These are phyloP conservation scores for Stropharia rugosoannulata DNA, from an alignment of 768 basidiomycete genomes.

Conservation along the genomic window DNA sequence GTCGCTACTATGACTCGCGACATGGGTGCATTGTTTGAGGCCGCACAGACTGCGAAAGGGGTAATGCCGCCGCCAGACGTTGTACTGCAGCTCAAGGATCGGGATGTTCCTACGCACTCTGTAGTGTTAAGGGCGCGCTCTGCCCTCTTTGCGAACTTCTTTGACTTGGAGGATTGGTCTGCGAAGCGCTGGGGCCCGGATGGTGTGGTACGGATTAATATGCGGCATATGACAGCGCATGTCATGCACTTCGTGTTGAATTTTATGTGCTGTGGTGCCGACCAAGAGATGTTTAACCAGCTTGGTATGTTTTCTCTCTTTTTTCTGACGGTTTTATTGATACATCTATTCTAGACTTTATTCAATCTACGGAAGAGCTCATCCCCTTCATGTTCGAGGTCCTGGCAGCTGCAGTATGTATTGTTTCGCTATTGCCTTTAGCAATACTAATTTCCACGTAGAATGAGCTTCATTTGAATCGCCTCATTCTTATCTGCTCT, in stretches of 20 bases:
- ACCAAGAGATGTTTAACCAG: constrained; percentile 66
- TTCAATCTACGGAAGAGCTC: constrained; percentile 66
- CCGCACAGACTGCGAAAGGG: constrained; percentile 23
- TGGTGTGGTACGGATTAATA: constrained; percentile 61
- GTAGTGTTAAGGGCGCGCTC: constrained; percentile 79
- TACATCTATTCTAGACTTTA: constrained; percentile 47
- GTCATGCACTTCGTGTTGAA: constrained; percentile 74
- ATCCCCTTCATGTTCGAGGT: constrained; percentile 88
- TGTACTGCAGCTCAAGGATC: constrained; percentile 67
- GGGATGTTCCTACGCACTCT: constrained; percentile 67
- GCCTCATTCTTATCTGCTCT: constrained; percentile 83
- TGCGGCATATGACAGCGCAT: constrained; percentile 72
- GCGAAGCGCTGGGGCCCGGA: constrained; percentile 47
- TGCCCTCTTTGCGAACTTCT: constrained; percentile 81
- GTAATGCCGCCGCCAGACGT: constrained; percentile 58
- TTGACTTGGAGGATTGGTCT: constrained; percentile 84
- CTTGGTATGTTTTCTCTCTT: constrained; percentile 47
- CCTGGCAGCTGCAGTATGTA: constrained; percentile 75
- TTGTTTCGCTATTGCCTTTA: background rate
- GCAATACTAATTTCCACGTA: constrained; percentile 24
- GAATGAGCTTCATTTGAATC: constrained; percentile 90
- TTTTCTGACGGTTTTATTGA: background rate
- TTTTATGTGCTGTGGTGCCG: constrained; percentile 75
- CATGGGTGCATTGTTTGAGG: constrained; percentile 48
- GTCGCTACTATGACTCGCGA: constrained; percentile 47